Evolutionary conservation across 768 basidiomycete genomes (phyloP), one percentile per base, ranked within the genome.

Genomic region (Kwoniella pini): DNA sequence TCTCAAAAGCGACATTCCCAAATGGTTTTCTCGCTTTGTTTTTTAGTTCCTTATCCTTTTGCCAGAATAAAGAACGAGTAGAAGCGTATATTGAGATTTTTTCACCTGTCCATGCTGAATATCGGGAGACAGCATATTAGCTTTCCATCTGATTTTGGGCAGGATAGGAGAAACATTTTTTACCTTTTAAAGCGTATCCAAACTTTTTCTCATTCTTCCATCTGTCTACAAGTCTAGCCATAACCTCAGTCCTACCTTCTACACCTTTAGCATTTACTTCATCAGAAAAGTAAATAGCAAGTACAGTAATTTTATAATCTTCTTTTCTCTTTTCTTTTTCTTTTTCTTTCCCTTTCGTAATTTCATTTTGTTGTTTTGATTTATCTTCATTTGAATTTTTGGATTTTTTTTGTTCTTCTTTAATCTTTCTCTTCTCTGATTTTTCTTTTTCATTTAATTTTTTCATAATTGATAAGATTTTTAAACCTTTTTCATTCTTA

Each of bases 101-200:
- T 81, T 99, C 96, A 56, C 83, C 81, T 42, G 93, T 82, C 94
- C 95, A 97, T 56, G 91, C 88, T 64, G 60, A n/a, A n/a, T n/a
- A n/a, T n/a, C n/a, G n/a, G n/a, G n/a, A n/a, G n/a, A n/a, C n/a
- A n/a, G n/a, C n/a, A n/a, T n/a, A n/a, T n/a, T n/a, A n/a, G n/a
- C n/a, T n/a, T n/a, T n/a, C n/a, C n/a, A n/a, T n/a, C n/a, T n/a
- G n/a, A n/a, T n/a, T n/a, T n/a, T n/a, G n/a, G n/a, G n/a, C n/a
- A n/a, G n/a, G n/a, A n/a, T n/a, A n/a, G n/a, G n/a, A n/a, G n/a
- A n/a, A n/a, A n/a, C n/a, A n/a, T n/a, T n/a, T n/a, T 74, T 57
- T 33, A 77, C 80, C 78, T 15, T 65, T 76, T n/a, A 80, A 62
- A 21, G 68, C 67, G 6, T 73, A 75, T 13, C n/a, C 11, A 52